These are phyloP conservation scores for Eimeria acervulina DNA, from an alignment of 169 alveolate species.

Conservation along the genomic window DNA sequence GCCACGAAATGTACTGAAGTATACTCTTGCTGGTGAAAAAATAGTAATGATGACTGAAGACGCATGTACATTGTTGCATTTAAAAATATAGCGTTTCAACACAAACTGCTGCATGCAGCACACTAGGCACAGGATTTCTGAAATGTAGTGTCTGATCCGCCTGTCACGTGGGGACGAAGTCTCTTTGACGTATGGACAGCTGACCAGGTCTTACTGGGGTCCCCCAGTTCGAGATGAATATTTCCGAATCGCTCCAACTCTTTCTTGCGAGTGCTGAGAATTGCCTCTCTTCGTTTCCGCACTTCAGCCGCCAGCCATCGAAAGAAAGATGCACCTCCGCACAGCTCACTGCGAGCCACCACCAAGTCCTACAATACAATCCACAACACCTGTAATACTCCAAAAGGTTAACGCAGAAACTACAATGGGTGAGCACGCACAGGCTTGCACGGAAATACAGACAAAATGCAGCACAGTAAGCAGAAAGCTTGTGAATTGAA, in stretches of 20 bases:
- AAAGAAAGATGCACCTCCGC: conserved; percentile 68
- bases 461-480: neutral
- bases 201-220: conserved; percentile 66
- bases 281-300: conserved; percentile 60
- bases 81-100: no score
- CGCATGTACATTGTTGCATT: no score
- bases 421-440: neutral
- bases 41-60: no score
- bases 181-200: neutral
- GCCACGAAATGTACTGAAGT: neutral
- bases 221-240: conserved; percentile 62
- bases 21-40: neutral
- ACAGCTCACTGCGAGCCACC: conserved; percentile 49
- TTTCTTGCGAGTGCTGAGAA: conserved; percentile 33
- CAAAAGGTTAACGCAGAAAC: neutral
- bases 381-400: neutral
- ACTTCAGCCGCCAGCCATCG: conserved; percentile 62
- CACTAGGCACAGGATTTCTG: no score
- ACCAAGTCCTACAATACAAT: neutral
- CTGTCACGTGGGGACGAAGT: neutral
- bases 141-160: neutral
- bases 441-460: neutral
- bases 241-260: conserved; percentile 62
- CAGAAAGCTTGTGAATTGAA: no score
- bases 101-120: no score